These are phyloP conservation scores for Penicillium sp. DNA, from an alignment of 2,329 filamentous ascomycete species.

Conservation along the genomic window DNA sequence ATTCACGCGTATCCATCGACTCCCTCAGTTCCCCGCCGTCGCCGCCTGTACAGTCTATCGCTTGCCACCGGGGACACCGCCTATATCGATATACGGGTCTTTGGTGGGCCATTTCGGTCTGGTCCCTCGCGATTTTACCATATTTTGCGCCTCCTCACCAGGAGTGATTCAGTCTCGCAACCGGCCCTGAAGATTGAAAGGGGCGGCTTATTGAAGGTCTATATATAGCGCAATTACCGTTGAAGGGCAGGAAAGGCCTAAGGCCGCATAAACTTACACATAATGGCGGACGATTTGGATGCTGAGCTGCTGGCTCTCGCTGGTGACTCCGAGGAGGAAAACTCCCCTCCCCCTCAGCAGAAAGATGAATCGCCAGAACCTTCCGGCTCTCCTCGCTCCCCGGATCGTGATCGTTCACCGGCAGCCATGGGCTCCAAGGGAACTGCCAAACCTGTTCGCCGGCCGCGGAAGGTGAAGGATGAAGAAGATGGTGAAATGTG, in stretches of 20 bases:
- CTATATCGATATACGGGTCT: conserved; percentile 1
- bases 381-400: conserved; percentile 52
- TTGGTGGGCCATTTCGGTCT: conserved; percentile 1
- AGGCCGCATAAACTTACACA: conserved; percentile 27
- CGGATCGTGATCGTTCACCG: conserved; percentile 36
- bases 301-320: conserved; percentile 92
- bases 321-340: conserved; percentile 61
- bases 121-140: conserved; percentile 8
- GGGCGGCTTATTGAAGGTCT: background rate
- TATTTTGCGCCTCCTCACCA: conserved; percentile 23
- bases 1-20: conserved; percentile 19
- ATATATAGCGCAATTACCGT: background rate
- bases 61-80: background rate
- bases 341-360: conserved; percentile 55
- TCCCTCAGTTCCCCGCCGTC: conserved; percentile 10
- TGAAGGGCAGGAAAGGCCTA: background rate
- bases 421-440: conserved; percentile 49
- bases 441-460: conserved; percentile 37
- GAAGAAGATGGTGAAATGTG: conserved; percentile 83
- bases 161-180: conserved; percentile 6
- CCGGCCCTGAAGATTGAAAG: background rate
- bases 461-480: conserved; percentile 54
- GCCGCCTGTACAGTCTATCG: conserved; percentile 12
- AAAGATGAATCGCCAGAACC: conserved; percentile 53
- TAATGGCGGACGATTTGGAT: conserved; percentile 80